Percentiles rank a stretch among this genome's conserved stretches.
These are phyloP conservation scores for Persicaria tinctoria DNA, from an alignment of 148 eudicot genomes.

Conservation along the genomic window DNA sequence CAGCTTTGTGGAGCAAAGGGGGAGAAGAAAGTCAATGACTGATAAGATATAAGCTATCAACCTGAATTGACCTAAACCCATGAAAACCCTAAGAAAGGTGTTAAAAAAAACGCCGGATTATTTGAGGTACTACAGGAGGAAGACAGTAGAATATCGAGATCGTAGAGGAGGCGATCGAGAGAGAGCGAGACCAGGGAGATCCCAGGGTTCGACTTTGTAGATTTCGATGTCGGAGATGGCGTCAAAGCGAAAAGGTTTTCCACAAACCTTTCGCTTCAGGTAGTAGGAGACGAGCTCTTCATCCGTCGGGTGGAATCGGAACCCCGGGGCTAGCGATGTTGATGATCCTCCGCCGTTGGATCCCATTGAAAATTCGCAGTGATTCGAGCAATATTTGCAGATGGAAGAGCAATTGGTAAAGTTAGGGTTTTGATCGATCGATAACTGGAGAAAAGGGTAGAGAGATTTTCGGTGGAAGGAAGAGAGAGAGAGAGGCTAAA, in stretches of 20 bases:
- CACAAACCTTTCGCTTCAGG: constrained; percentile 16
- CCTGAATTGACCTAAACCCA: not conserved
- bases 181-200: constrained; percentile 18
- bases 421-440: not conserved
- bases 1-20: not conserved
- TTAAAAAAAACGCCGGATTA: not conserved
- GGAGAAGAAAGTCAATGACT: not conserved
- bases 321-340: constrained; percentile 19
- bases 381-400: too few relatives aligned
- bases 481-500: too few relatives aligned
- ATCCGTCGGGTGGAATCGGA: constrained; percentile 19
- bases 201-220: constrained; percentile 18
- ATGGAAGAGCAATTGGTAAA: not conserved
- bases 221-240: constrained; percentile 20
- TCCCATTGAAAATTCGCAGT: not conserved
- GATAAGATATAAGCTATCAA: not conserved
- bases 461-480: not conserved
- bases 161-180: constrained; percentile 7
- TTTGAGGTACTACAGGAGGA: not conserved
- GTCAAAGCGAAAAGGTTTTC: constrained; percentile 17
- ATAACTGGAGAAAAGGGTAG: not conserved
- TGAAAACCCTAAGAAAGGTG: not conserved
- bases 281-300: constrained; percentile 20
- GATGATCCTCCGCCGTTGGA: not conserved
- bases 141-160: not conserved